These are phyloP conservation scores for Lobosporangium transversale DNA, from an alignment of 192 early-diverging fungal genomes.

Conservation along the genomic window DNA sequence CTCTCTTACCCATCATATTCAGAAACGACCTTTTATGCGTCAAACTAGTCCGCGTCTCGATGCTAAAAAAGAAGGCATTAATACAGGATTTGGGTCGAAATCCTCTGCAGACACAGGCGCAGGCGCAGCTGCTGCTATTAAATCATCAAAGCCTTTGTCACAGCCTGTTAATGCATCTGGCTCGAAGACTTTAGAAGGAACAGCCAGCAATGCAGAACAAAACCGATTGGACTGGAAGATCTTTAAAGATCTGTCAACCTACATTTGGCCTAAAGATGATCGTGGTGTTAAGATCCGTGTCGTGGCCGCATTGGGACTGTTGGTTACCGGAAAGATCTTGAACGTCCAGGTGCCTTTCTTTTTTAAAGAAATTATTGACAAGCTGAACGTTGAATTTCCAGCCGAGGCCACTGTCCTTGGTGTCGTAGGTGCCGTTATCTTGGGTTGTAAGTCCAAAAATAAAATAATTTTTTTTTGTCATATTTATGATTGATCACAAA, in stretches of 20 bases:
- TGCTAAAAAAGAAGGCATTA: neutral
- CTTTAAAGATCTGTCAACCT: slow-evolving; percentile 75
- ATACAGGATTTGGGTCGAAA: neutral
- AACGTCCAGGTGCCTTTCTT: slow-evolving; percentile 96
- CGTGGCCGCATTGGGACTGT: slow-evolving; percentile 80
- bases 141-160: slow-evolving; percentile 15
- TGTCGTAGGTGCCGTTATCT: slow-evolving; percentile 89
- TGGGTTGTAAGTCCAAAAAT: slow-evolving; percentile 89
- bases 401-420: slow-evolving; percentile 73
- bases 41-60: slow-evolving; percentile 14
- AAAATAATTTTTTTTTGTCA: too few relatives aligned
- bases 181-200: slow-evolving; percentile 16
- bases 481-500: neutral
- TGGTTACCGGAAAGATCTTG: slow-evolving; percentile 86
- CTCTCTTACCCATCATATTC: slow-evolving; percentile 1
- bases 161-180: slow-evolving; percentile 1
- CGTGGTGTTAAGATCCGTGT: slow-evolving; percentile 87
- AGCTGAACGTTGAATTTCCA: slow-evolving; percentile 75
- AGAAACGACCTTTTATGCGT: slow-evolving; percentile 23
- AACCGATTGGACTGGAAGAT: slow-evolving; percentile 68
- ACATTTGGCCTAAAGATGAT: slow-evolving; percentile 92
- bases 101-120: slow-evolving; percentile 6
- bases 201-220: slow-evolving; percentile 23
- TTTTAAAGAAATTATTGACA: slow-evolving; percentile 95
- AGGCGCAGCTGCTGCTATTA: neutral